Percentiles rank a stretch among this genome's conserved stretches.
Evolutionary conservation across 305 asterid species (phyloP).

Genomic region (Fraxinus baroniana): DNA sequence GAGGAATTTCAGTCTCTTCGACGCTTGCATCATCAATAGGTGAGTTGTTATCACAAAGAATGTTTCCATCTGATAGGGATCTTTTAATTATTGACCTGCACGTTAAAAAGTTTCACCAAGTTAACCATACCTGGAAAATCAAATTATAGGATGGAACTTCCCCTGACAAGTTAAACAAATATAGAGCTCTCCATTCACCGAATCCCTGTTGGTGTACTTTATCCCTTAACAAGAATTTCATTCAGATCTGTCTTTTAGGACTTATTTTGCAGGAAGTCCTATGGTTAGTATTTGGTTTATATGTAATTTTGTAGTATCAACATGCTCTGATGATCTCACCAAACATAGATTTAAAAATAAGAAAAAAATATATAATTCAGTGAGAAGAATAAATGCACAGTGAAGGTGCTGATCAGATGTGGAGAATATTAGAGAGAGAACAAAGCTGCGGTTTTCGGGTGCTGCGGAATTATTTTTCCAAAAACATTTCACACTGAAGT

Average conservation of each 20-base stretch:
- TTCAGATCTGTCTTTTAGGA: not conserved
- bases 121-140: conserved; percentile 19
- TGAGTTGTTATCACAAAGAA: conserved; percentile 55
- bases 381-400: not conserved
- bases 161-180: not conserved
- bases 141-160: not conserved
- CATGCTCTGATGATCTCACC: not conserved
- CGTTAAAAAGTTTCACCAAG: conserved; percentile 20
- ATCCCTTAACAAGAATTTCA: not conserved
- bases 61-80: conserved; percentile 85
- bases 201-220: not conserved
- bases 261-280: not conserved
- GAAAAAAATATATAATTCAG: not conserved
- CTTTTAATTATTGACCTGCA: conserved; percentile 75
- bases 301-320: not conserved
- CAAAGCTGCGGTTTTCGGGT: not conserved
- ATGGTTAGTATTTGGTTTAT: not conserved
- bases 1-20: conserved; percentile 44
- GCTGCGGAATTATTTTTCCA: not conserved
- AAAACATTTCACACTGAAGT: not conserved
- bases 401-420: not conserved
- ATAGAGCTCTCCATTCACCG: not conserved
- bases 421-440: not conserved
- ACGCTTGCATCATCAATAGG: conserved; percentile 47
- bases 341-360: not conserved